phyloP scores from a whole-genome alignment of 257 asterid species.

The Voacanga thouarsii region DNA sequence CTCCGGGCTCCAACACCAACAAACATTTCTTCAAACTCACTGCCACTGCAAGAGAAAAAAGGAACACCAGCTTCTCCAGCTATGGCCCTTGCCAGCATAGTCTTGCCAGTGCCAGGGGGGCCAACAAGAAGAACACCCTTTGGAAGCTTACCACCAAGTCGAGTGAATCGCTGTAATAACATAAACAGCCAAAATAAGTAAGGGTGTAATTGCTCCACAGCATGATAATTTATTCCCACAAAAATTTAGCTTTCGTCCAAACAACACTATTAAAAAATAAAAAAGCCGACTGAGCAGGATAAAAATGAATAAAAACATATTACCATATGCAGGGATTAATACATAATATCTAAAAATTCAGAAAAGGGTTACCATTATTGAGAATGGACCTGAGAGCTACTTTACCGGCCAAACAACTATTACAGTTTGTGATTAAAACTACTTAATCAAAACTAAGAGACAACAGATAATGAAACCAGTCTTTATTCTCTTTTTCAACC shows the following conservation, averaged over 20 bases:
- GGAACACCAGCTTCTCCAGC: slow-evolving; percentile 99
- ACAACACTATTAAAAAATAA: not conserved
- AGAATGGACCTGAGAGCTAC: not conserved
- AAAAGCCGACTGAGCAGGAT: not conserved
- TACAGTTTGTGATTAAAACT: not conserved
- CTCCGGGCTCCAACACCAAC: slow-evolving; percentile 98
- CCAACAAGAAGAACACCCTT: slow-evolving; percentile 95
- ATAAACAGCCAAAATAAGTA: slow-evolving; percentile 27
- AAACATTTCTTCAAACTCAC: slow-evolving; percentile 98
- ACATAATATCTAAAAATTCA: not conserved
- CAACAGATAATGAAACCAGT: not conserved
- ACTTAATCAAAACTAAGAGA: not conserved
- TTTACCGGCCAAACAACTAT: not conserved
- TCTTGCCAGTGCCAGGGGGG: slow-evolving; percentile 97
- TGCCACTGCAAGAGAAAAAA: slow-evolving; percentile 92
- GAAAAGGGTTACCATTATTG: not conserved
- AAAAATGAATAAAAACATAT: not conserved
- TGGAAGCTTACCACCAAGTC: slow-evolving; percentile 98
- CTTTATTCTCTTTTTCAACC: not conserved
- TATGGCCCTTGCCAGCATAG: slow-evolving; percentile 97
- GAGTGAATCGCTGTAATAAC: slow-evolving; percentile 74
- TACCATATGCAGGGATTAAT: not conserved
- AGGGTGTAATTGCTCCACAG: not conserved
- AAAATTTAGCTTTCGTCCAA: not conserved
- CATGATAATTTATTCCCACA: not conserved